phyloP scores from a whole-genome alignment of 1,284 basidiomycete species.

The Sphaerobolus stellatus region DNA sequence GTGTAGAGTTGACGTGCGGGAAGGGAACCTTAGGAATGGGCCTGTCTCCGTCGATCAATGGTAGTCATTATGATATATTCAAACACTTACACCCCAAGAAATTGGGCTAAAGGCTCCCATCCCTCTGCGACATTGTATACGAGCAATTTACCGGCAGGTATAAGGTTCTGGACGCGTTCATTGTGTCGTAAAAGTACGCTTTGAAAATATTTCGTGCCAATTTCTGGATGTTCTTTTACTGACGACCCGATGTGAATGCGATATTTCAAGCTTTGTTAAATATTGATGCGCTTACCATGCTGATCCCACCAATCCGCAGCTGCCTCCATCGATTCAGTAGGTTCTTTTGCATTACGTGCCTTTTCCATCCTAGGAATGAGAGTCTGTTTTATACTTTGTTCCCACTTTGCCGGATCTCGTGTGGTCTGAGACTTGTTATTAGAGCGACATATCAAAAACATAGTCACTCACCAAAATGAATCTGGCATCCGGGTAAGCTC shows the following conservation, averaged over 20 bases:
- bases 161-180: not conserved
- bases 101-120: not conserved
- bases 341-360: too few relatives aligned
- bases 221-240: too few relatives aligned
- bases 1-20: not conserved
- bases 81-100: not conserved
- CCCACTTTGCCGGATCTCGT: slow-evolving; percentile 5
- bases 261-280: too few relatives aligned
- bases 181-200: not conserved
- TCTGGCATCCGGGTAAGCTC: slow-evolving; percentile 7
- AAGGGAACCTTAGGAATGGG: not conserved
- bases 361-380: too few relatives aligned
- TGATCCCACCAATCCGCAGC: too few relatives aligned
- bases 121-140: not conserved
- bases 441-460: not conserved
- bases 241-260: too few relatives aligned
- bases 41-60: not conserved
- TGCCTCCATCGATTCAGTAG: too few relatives aligned
- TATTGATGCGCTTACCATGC: too few relatives aligned
- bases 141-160: not conserved
- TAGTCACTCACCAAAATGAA: slow-evolving; percentile 2
- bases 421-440: not conserved
- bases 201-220: not conserved
- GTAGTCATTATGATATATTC: not conserved
- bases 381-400: not conserved